Percentiles rank a stretch among this genome's conserved stretches.
phyloP scores from a whole-genome alignment of 768 basidiomycete species.

The Lenzites betulinus region DNA sequence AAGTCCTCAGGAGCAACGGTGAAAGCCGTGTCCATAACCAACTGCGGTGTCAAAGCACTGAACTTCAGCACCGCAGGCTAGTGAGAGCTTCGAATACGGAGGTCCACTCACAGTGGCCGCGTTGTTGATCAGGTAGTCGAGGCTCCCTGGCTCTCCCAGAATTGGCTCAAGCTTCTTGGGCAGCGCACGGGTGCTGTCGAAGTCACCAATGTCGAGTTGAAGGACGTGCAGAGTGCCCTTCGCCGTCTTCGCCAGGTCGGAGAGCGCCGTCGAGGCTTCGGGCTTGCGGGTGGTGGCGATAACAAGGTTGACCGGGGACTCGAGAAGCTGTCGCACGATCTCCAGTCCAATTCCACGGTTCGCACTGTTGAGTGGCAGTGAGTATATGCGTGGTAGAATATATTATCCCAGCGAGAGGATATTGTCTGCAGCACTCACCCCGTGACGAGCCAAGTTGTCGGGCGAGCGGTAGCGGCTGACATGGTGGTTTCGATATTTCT shows the following conservation, averaged over 20 bases:
- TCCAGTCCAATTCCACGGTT: constrained; percentile 34
- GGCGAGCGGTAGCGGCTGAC: background rate
- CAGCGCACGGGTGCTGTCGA: constrained; percentile 28
- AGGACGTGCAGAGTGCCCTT: constrained; percentile 36
- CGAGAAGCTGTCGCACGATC: constrained; percentile 26
- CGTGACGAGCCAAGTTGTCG: background rate
- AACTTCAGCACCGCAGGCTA: background rate
- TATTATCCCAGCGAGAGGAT: background rate
- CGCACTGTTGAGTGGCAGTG: background rate
- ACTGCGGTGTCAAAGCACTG: background rate
- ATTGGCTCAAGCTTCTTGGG: constrained; percentile 25
- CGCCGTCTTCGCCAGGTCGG: constrained; percentile 24
- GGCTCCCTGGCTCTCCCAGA: constrained; percentile 31
- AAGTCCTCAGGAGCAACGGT: constrained; percentile 28
- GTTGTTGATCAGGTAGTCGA: constrained; percentile 44
- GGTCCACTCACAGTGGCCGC: too few relatives aligned
- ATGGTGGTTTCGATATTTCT: too few relatives aligned
- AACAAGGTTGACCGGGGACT: constrained; percentile 24
- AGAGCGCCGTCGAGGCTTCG: constrained; percentile 20
- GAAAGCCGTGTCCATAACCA: constrained; percentile 29
- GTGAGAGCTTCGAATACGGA: too few relatives aligned
- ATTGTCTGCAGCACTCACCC: background rate
- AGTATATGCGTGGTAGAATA: background rate
- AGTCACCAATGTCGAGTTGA: constrained; percentile 32
- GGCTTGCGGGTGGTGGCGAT: constrained; percentile 34